Percentiles rank a stretch among this genome's conserved stretches.
Evolutionary conservation across 1,284 basidiomycete species (phyloP).

Genomic region (Cystobasidium sp.): DNA sequence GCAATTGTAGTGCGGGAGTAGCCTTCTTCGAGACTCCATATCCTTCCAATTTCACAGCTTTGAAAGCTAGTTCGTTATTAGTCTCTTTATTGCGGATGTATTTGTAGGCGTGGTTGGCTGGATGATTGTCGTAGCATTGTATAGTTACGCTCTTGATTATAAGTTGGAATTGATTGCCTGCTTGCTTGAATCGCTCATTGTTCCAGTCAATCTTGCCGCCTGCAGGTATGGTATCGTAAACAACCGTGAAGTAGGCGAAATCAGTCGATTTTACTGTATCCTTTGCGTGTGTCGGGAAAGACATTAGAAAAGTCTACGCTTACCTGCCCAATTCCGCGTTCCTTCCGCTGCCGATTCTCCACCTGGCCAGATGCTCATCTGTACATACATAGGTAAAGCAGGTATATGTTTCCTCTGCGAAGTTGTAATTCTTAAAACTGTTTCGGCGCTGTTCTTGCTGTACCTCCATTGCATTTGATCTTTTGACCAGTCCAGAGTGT

Average conservation of each 20-base stretch:
- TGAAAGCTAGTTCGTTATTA: slow-evolving; percentile 1
- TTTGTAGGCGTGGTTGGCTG: slow-evolving; percentile 9
- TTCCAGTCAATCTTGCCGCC: slow-evolving; percentile 32
- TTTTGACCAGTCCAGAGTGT: slow-evolving; percentile 20
- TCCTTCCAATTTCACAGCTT: slow-evolving; percentile 20
- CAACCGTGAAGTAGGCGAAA: not conserved
- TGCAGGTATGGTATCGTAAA: not conserved
- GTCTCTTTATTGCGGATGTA: slow-evolving; percentile 23
- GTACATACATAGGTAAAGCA: slow-evolving; percentile 33
- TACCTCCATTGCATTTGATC: slow-evolving; percentile 22
- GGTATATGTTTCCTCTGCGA: slow-evolving; percentile 26
- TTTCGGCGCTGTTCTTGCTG: slow-evolving; percentile 17
- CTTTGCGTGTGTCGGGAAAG: not conserved
- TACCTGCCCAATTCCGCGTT: slow-evolving; percentile 37
- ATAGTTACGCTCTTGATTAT: slow-evolving; percentile 38
- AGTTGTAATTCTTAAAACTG: slow-evolving; percentile 11
- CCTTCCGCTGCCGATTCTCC: slow-evolving; percentile 12
- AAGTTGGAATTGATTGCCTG: slow-evolving; percentile 13
- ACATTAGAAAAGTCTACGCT: not conserved
- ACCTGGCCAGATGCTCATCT: slow-evolving; percentile 43
- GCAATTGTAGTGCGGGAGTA: not conserved
- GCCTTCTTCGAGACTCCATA: slow-evolving; percentile 18
- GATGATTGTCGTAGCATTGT: slow-evolving; percentile 29
- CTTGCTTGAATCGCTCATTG: slow-evolving; percentile 3
- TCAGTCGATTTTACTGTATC: not conserved